Percentiles rank a stretch among this genome's conserved stretches.
phyloP scores from a whole-genome alignment of 495 filamentous ascomycete species.

The Hapsidospora chrysogenum region DNA sequence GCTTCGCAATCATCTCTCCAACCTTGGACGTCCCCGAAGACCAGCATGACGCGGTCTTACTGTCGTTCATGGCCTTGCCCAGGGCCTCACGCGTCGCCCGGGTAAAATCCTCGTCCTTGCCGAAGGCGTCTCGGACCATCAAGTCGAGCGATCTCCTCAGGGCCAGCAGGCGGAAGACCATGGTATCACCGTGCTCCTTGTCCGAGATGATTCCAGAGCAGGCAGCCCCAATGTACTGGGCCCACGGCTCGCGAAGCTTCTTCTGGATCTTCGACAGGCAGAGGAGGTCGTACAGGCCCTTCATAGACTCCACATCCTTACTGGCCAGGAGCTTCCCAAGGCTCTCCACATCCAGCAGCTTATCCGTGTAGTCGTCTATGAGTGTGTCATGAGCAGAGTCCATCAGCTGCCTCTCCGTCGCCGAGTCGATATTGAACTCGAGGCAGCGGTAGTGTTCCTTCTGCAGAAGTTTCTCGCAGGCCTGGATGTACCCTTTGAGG shows the following conservation, averaged over 20 bases:
- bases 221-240: constrained; percentile 57
- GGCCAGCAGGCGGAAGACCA: constrained; percentile 67
- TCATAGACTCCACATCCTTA: constrained; percentile 46
- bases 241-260: constrained; percentile 54
- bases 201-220: constrained; percentile 70
- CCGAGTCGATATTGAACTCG: constrained; percentile 59
- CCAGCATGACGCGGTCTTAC: constrained; percentile 48
- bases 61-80: constrained; percentile 77
- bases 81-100: constrained; percentile 73
- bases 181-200: constrained; percentile 58
- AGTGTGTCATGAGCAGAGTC: constrained; percentile 50
- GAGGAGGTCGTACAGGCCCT: constrained; percentile 63
- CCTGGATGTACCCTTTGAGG: constrained; percentile 54
- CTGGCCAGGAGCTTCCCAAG: constrained; percentile 52
- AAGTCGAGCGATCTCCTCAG: constrained; percentile 70
- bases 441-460: constrained; percentile 59
- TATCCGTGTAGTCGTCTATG: constrained; percentile 39
- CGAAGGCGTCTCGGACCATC: constrained; percentile 56
- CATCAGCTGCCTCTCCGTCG: constrained; percentile 62
- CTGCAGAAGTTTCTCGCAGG: constrained; percentile 46
- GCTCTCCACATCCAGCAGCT: constrained; percentile 43
- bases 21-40: constrained; percentile 78
- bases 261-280: constrained; percentile 43
- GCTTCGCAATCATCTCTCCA: constrained; percentile 96
- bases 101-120: constrained; percentile 52